Base-by-base conservation (phyloP, 129 eudicot genomes). In the Artemisia argyi region DNA sequence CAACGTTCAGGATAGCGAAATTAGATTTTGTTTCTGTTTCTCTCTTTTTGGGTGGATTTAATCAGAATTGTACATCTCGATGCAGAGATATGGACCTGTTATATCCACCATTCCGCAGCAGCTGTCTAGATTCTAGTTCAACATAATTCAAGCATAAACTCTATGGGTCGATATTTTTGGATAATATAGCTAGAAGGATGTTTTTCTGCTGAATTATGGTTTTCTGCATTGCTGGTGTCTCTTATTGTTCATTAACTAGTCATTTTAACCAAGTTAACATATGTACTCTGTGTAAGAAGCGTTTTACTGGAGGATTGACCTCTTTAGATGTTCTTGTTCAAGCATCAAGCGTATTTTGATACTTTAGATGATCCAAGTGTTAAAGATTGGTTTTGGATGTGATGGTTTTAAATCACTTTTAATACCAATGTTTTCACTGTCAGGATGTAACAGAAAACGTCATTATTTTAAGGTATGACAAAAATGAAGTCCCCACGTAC, bases 51-150 rank as follows among this genome's bases (percentile, higher is more conserved):
- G 30, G 30, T 26, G 30, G 30, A 26, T 26, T 26, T 26, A 26
- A 26, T 26, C 30, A 26, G 30, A 26, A 26, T 26, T 73, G 68
- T 49, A 15, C 74, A 50, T 22, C 61, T 56, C 70, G 39, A 78
- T 80, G 67, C 91, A 90, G 95, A 83, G 88, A 63, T 90, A 90
- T 44, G 97, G 95, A 35, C 86, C 91, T 57, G 88, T 87, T 15
- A 81, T 91, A 71, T 87, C 95, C 48, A 77, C 85, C 66, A 87
- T 91, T 61, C 91, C 95, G 1, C 89, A 83, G 72, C 95, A 87
- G 82, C 81, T 87, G 49, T 91, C 97, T 1, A 83, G 91, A 75
- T 83, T 87, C 65, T 82, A 82, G 62, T 87, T 83, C 79, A 87
- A 78, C 83, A 79, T 74, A 84, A 74, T 86, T 67, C 83, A 73